These are phyloP conservation scores for Trametes sanguinea DNA, from an alignment of 768 basidiomycete genomes.

Conservation along the genomic window DNA sequence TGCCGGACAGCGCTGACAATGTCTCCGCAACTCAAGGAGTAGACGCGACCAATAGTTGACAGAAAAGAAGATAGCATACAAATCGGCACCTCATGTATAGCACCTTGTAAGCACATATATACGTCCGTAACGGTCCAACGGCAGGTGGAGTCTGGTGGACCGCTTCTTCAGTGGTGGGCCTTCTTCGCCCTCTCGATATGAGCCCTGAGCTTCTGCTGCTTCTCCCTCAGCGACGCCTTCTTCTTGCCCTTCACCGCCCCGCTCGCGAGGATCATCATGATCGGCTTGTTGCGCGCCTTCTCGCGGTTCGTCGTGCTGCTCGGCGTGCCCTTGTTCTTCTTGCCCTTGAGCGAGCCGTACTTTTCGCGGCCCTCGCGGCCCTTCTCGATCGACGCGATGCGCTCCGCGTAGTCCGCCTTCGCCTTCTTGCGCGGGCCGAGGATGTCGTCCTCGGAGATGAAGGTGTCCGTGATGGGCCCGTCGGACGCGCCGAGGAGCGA, in stretches of 20 bases:
- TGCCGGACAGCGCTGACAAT: slow-evolving; percentile 2
- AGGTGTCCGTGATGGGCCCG: slow-evolving; percentile 51
- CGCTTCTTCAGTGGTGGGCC: slow-evolving; percentile 15
- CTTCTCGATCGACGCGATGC: slow-evolving; percentile 87
- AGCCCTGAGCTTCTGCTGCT: slow-evolving; percentile 74
- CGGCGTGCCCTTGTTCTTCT: slow-evolving; percentile 78
- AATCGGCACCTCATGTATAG: background rate
- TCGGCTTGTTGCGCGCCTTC: slow-evolving; percentile 91
- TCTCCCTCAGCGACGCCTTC: slow-evolving; percentile 78
- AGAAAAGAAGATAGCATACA: background rate
- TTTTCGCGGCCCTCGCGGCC: slow-evolving; percentile 95
- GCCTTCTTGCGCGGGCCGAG: slow-evolving; percentile 91
- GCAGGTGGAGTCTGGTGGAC: background rate
- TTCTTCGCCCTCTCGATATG: slow-evolving; percentile 77
- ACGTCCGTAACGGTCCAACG: background rate
- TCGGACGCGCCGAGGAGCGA: slow-evolving; percentile 38
- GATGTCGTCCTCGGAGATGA: slow-evolving; percentile 90
- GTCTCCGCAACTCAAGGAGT: slow-evolving; percentile 5
- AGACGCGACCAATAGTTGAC: slow-evolving; percentile 9
- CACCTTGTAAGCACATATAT: background rate
- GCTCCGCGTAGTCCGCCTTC: slow-evolving; percentile 92
- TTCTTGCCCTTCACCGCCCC: slow-evolving; percentile 79
- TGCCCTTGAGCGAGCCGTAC: slow-evolving; percentile 88
- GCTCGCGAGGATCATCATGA: slow-evolving; percentile 90
- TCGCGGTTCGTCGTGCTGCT: slow-evolving; percentile 91